Evolutionary conservation across 108 stramenopile genomes (phyloP), one percentile per base, ranked within the genome.

Genomic region (Pseudonitzschia pungens): DNA sequence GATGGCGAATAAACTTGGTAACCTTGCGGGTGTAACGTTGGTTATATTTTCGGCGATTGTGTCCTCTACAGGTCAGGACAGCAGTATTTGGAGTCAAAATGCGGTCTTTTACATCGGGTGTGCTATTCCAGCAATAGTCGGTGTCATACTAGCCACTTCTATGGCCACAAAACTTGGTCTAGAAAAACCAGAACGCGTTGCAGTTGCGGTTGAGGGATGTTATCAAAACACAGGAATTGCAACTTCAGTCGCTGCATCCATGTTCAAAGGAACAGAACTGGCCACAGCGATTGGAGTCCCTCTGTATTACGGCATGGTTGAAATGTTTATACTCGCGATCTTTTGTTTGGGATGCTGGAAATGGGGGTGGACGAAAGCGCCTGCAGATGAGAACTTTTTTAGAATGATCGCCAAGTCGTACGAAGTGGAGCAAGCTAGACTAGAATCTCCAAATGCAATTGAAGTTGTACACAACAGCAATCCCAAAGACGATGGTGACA

Each of bases 191-290:
- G 95, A 96, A 68, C 79, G 95, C 63, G 89, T 93, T 67, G 84
- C 94, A 43, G 82, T 96, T 14, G 77, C 89, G 15, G 81, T 96
- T 1, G 94, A 96, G 72, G 87, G 85, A 63, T 90, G 91, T 69
- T 93, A 93, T 71, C 94, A 96, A 85, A 96, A 96, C 78, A 87
- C 90, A 2, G 92, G 89, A 41, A 93, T 80, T 69, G 92, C 92
- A 70, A 89, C 89, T 14, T 85, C 85, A 31, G 88, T 93, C 18
- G 89, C 89, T n/a, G 77, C 90, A 18, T 77, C 83, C 54, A 93
- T 93, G 89, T 93, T 90, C 69, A n/a, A 31, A 16, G 75, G 75
- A 51, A 54, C 45, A 6, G 62, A 84, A 22, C 67, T 75, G 32
- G 77, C 87, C 14, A 72, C 60, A n/a, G 89, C 89, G 21, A 79